Evolutionary conservation across 2,329 filamentous ascomycete species (phyloP).

Genomic region (Aureobasidium lini): DNA sequence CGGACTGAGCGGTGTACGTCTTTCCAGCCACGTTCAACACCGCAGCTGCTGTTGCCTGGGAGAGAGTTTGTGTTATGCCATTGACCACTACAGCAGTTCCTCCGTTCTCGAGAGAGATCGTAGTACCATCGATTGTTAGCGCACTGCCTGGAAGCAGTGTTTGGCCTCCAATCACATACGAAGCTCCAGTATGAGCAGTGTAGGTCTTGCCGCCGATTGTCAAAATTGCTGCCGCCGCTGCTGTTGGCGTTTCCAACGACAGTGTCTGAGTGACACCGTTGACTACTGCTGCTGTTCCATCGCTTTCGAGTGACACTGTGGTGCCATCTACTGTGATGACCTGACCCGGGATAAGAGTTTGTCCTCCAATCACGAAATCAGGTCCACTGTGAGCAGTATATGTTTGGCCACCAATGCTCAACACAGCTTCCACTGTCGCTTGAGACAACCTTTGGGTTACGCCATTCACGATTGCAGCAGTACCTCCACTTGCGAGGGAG

Average conservation of each 20-base stretch:
- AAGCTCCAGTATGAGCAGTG: constrained; percentile 9
- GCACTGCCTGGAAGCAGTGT: constrained; percentile 20
- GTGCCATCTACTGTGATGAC: constrained; percentile 19
- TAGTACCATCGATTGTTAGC: constrained; percentile 20
- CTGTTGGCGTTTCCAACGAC: constrained; percentile 17
- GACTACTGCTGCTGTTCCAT: constrained; percentile 27
- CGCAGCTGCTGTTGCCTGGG: constrained; percentile 20
- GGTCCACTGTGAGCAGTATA: constrained; percentile 12
- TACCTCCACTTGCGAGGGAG: neutral
- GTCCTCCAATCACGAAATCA: constrained; percentile 20
- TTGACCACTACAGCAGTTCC: constrained; percentile 29
- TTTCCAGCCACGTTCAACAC: constrained; percentile 26
- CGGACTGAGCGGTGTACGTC: constrained; percentile 16
- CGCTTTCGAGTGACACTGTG: constrained; percentile 16
- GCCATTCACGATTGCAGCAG: constrained; percentile 31
- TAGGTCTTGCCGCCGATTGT: constrained; percentile 7
- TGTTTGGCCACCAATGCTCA: constrained; percentile 20
- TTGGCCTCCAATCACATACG: constrained; percentile 22
- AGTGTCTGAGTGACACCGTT: constrained; percentile 22
- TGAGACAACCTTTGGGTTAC: constrained; percentile 5
- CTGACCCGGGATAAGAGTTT: constrained; percentile 20
- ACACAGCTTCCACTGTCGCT: constrained; percentile 20
- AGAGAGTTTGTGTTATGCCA: constrained; percentile 18
- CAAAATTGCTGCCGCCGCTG: constrained; percentile 12
- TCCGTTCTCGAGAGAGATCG: constrained; percentile 14